Evolutionary conservation across 306 rosid genomes (phyloP).

Genomic region (Dicorynia guianensis): DNA sequence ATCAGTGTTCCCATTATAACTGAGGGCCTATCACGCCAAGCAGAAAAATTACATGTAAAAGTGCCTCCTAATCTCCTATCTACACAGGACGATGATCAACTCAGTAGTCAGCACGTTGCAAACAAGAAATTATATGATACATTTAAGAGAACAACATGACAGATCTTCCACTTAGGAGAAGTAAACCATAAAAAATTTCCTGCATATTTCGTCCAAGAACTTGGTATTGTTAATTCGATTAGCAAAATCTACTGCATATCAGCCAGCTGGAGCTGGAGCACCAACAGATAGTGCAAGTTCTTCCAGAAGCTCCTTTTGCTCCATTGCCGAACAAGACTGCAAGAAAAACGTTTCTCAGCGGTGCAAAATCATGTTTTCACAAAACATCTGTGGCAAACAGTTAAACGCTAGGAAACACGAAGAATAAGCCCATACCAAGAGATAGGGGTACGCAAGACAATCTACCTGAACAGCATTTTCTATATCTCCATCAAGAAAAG

Average conservation of each 20-base stretch:
- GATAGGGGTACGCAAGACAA: constrained; percentile 28
- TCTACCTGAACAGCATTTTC: constrained; percentile 91
- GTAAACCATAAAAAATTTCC: constrained; percentile 25
- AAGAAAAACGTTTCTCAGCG: constrained; percentile 36
- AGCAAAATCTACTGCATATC: constrained; percentile 45
- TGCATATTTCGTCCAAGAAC: constrained; percentile 13
- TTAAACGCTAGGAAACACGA: constrained; percentile 1
- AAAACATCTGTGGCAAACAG: neutral
- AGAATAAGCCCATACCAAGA: constrained; percentile 1
- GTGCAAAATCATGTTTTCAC: neutral
- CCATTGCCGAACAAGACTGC: constrained; percentile 79
- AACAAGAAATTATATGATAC: constrained; percentile 15
- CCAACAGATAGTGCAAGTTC: constrained; percentile 83
- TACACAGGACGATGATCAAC: constrained; percentile 23
- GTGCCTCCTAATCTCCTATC: constrained; percentile 25
- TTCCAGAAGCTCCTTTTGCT: constrained; percentile 92
- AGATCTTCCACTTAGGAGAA: constrained; percentile 33
- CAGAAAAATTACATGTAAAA: constrained; percentile 25
- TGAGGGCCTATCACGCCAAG: too few species aligned
- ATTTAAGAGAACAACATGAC: constrained; percentile 29
- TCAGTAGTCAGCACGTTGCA: constrained; percentile 24
- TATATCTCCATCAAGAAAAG: constrained; percentile 82
- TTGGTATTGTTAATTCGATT: neutral
- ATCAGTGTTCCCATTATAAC: too few species aligned
- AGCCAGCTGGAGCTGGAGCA: constrained; percentile 62